Evolutionary conservation across 2,329 filamentous ascomycete species (phyloP).

Genomic region (Pseudocercospora ulei): DNA sequence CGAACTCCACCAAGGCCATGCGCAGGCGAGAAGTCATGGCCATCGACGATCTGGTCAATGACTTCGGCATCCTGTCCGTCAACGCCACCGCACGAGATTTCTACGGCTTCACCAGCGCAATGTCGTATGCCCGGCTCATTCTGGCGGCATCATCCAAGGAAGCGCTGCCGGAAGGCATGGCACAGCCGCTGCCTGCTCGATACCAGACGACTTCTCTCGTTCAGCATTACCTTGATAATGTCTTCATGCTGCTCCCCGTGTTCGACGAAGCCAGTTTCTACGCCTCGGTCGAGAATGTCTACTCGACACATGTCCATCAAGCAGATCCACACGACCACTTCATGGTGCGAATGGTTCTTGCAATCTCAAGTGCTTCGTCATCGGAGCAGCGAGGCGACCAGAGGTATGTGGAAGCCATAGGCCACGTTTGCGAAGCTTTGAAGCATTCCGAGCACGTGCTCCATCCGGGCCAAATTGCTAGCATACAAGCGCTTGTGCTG

Average conservation of each 20-base stretch:
- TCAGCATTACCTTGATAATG: slow-evolving; percentile 73
- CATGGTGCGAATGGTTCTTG: slow-evolving; percentile 80
- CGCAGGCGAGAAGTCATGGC: slow-evolving; percentile 64
- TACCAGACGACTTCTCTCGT: slow-evolving; percentile 59
- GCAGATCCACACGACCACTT: slow-evolving; percentile 64
- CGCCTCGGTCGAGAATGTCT: slow-evolving; percentile 69
- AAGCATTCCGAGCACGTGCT: slow-evolving; percentile 72
- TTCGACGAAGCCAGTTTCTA: slow-evolving; percentile 73
- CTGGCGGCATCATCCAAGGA: slow-evolving; percentile 72
- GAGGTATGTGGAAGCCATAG: slow-evolving; percentile 51
- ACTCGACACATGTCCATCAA: slow-evolving; percentile 56
- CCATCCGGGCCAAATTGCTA: slow-evolving; percentile 70
- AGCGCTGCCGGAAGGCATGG: slow-evolving; percentile 52
- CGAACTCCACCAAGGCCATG: slow-evolving; percentile 35
- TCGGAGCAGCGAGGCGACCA: slow-evolving; percentile 58
- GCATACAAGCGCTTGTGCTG: slow-evolving; percentile 78
- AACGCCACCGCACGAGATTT: slow-evolving; percentile 93
- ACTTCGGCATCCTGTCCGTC: slow-evolving; percentile 89
- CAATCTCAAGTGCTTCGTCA: slow-evolving; percentile 65
- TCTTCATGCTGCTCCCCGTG: slow-evolving; percentile 70
- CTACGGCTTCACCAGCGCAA: slow-evolving; percentile 74
- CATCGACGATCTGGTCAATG: slow-evolving; percentile 83
- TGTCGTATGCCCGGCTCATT: slow-evolving; percentile 85
- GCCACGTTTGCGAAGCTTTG: slow-evolving; percentile 57
- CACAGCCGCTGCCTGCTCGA: slow-evolving; percentile 58